Evolutionary conservation across 345 rosid genomes (phyloP), one percentile per base, ranked within the genome.

Genomic region (Boechera retrofracta): DNA sequence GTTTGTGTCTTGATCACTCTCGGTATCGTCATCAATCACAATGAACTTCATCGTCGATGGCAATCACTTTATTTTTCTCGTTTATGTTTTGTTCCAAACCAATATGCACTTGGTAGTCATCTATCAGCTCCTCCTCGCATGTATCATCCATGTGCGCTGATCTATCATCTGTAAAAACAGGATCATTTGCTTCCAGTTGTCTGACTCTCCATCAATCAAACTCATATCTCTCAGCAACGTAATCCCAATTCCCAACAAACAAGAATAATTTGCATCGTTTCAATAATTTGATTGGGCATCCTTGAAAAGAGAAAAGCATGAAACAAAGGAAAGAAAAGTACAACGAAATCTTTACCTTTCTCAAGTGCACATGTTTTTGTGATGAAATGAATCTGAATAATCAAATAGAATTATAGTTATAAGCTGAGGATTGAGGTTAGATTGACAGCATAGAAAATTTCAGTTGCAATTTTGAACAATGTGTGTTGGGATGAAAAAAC

Each of bases 101-200:
- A 28, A 28, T 47, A 64, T 54, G 59, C 38, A 44, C 71, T 62
- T 55, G 80, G 28, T 45, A 53, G 18, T 63, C 80, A 69, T 53
- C 65, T 32, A 21, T 29, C 6, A 13, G 57, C 56, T 69, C 75
- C 55, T 62, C 75, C 47, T 71, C 57, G 51, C 67, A 64, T 44
- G 24, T 21, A 21, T 21, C 21, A 1, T 21, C 24, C 24, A 21
- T 21, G 26, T 54, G 52, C 52, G 61, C 33, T 29, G 60, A 56
- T 56, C 57, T 26, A 33, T 54, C 66, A 26, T 71, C 72, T n/a
- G 71, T 26, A 26, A 0, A 71, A 55, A 42, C 60, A 64, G 71
- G 71, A 26, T 36, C 68, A 29, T 10, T 65, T 5, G 48, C 47
- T 39, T 65, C 62, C 45, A 48, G 18, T 64, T 35, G 38, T 38